Base-by-base conservation (phyloP, 768 basidiomycete species). In the Termitomyces sp. region DNA sequence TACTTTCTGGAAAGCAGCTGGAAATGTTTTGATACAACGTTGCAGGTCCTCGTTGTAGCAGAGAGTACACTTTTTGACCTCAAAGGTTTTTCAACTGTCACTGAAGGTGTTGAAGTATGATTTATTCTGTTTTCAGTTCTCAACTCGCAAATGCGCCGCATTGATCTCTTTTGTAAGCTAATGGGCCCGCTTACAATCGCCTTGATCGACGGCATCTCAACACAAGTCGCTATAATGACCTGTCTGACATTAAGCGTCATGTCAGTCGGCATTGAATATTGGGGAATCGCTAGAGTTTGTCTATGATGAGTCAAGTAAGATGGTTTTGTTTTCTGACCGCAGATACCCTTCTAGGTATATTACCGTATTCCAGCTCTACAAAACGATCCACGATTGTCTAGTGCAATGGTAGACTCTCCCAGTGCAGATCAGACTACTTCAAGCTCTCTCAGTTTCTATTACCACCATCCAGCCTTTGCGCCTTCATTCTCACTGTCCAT, bases 81-180 rank as follows among this genome's bases (percentile, higher is more conserved):
- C 16, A 48, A 46, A 55, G 47, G 58, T 59, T 54, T 7, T 30
- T 47, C 48, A 32, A 33, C 38, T 2, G 30, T 28, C 16, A 40
- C n/a, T 23, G 33, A 23, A 23, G 5, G 12, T 44, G 57, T 59
- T 61, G 56, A 16, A 47, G 55, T 6, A 52, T 59, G 4, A 64
- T 62, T 49, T 41, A 33, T 16, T n/a, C 7, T 47, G 18, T 20
- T 18, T 13, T 18, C 20, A 68, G 67, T 51, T 20, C 56, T 68
- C 13, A 72, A 72, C 46, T 65, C 71, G 16, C 64, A 66, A 36
- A 72, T 72, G 69, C 66, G 71, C 13, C 67, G 70, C 30, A 72
- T 72, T 33, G 71, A 72, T 48, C 61, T 72, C 4, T 62, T 71
- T 30, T 70, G 66, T 57, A 71, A 71, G 59, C 63, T 71, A 10